These are phyloP conservation scores for Allomyces javanicus DNA, from an alignment of 192 early-diverging fungal genomes.

Conservation along the genomic window DNA sequence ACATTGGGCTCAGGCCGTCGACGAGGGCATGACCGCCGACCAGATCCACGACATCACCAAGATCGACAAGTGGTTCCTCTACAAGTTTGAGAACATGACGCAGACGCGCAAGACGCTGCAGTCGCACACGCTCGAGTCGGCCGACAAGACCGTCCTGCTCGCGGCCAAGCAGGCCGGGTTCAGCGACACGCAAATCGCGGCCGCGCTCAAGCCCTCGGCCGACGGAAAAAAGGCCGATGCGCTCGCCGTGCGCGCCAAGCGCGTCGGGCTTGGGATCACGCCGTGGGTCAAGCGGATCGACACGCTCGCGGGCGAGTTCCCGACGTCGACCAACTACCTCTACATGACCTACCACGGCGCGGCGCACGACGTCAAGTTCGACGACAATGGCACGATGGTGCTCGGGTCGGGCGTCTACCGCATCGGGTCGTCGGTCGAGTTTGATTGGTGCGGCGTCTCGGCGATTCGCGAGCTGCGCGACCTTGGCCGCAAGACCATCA, in stretches of 20 bases:
- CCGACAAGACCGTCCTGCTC: constrained; percentile 29
- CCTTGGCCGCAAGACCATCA: constrained; percentile 65
- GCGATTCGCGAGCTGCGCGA: constrained; percentile 65
- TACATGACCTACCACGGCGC: constrained; percentile 96
- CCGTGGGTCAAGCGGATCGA: constrained; percentile 90
- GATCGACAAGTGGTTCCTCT: constrained; percentile 78
- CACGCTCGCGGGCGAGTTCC: constrained; percentile 90
- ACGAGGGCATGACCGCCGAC: constrained; percentile 55
- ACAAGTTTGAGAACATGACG: constrained; percentile 72
- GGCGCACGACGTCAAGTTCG: constrained; percentile 63
- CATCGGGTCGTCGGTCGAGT: constrained; percentile 93
- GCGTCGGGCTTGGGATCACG: constrained; percentile 53
- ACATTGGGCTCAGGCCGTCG: constrained; percentile 35
- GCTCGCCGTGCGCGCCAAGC: constrained; percentile 39
- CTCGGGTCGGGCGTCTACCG: constrained; percentile 94
- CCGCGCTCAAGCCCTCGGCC: constrained; percentile 24
- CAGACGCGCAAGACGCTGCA: constrained; percentile 26
- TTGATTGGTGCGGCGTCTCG: constrained; percentile 79
- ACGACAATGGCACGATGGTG: constrained; percentile 83
- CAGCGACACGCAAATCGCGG: constrained; percentile 73
- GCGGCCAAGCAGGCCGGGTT: constrained; percentile 74
- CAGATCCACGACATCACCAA: constrained; percentile 59
- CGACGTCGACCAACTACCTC: constrained; percentile 85
- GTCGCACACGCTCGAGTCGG: constrained; percentile 31
- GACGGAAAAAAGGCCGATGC: constrained; percentile 9